phyloP scores from a whole-genome alignment of 306 rosid genomes.

The Prosopis cineraria region DNA sequence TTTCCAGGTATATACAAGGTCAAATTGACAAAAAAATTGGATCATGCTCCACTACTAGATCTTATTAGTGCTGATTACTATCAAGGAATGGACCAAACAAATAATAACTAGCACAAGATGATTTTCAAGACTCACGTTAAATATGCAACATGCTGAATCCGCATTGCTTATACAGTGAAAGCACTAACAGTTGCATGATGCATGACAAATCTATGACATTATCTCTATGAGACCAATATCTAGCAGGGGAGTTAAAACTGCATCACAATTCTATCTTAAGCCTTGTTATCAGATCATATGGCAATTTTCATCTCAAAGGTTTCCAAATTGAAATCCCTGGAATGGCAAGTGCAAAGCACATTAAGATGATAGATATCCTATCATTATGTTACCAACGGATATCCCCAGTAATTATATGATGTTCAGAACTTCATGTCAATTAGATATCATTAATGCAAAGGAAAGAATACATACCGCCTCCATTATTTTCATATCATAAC shows the following conservation, averaged over 20 bases:
- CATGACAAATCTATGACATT: not conserved
- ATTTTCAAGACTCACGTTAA: not conserved
- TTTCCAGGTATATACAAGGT: not conserved
- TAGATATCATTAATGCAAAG: slow-evolving; percentile 7
- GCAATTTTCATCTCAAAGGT: not conserved
- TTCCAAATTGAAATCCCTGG: slow-evolving; percentile 8
- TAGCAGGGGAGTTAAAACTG: slow-evolving; percentile 6
- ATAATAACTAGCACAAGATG: not conserved
- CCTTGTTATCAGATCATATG: not conserved
- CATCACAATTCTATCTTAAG: slow-evolving; percentile 12
- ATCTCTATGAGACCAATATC: slow-evolving; percentile 9
- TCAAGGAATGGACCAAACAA: slow-evolving; percentile 8
- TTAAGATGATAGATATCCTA: slow-evolving; percentile 20
- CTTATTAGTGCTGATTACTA: not conserved
- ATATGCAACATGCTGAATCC: not conserved
- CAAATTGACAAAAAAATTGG: not conserved
- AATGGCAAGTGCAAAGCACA: not conserved
- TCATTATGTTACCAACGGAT: not conserved
- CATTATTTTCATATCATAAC: slow-evolving; percentile 78
- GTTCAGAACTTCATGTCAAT: not conserved
- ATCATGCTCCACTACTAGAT: not conserved
- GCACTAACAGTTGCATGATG: slow-evolving; percentile 6
- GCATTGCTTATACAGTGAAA: not conserved
- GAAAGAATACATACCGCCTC: slow-evolving; percentile 56
- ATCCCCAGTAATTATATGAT: not conserved